Base-by-base conservation (phyloP, 768 basidiomycete species). In the Leucogyrophana mollusca region DNA sequence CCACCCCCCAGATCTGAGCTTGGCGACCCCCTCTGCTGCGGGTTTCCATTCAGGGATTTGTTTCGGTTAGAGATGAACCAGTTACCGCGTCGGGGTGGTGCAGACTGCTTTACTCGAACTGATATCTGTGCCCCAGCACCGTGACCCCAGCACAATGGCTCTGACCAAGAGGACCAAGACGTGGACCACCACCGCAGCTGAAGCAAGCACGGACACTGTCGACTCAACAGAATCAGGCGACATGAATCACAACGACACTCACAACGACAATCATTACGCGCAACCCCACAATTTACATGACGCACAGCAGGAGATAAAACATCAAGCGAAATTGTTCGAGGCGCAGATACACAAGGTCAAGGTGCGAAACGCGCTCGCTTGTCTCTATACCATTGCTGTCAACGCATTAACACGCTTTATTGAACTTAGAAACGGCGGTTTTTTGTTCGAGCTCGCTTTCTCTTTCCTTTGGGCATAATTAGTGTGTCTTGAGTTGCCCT, bases 381-480 rank as follows among this genome's bases (percentile, higher is more conserved):
- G 6, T 7, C 39, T 32, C 24, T 34, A 24, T 6, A 14, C 5
- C 21, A 9, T 18, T 27, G 13, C 13, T 10, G n/a, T 14, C 18
- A 10, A 43, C 14, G 18, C 34, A 17, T 14, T 25, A 10, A 43
- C 14, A 22, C 34, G 11, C 18, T 13, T 16, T 6, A 24, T 40
- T 8, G 9, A 37, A 32, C 21, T 43, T 54, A 18, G 40, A 52
- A 16, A 17, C 51, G 44, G 3, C 52, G 16, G 20, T 50, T 65
- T 32, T 59, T 60, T 40, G 51, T 49, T 33, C 62, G 68, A 47
- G 56, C 58, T 17, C 73, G 79, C 40, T 82, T 87, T 47, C 65
- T 88, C n/a, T 90, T 91, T 58, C 77, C 84, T 4, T 56, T 88
- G 3, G 90, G 88, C 23, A 70, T 91, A n/a, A 43, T 79, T 32